Conservation (phyloP, 768 basidiomycete species). For the Auriscalpium orientale region DNA sequence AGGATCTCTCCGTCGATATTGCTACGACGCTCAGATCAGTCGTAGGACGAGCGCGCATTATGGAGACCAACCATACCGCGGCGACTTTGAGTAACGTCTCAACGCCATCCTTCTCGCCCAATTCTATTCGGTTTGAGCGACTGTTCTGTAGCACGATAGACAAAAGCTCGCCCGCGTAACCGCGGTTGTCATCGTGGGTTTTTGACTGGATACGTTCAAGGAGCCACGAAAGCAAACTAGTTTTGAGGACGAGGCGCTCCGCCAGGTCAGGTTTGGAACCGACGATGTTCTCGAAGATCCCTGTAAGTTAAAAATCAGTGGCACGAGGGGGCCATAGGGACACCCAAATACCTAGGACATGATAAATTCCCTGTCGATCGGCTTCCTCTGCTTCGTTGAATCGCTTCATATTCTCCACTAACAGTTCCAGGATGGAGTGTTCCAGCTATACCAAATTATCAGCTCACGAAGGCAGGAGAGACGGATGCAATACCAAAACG, state of each 20-base stretch:
- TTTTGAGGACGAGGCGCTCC: conserved; percentile 61
- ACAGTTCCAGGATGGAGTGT: conserved; percentile 76
- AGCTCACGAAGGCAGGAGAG: not conserved
- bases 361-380: conserved; percentile 88
- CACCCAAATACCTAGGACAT: conserved; percentile 64
- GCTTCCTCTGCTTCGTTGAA: conserved; percentile 89
- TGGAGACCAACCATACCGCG: conserved; percentile 48
- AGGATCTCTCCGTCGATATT: conserved; percentile 83
- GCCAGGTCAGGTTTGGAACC: conserved; percentile 79
- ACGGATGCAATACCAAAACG: conserved; percentile 50
- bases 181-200: conserved; percentile 80
- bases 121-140: conserved; percentile 54
- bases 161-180: conserved; percentile 90
- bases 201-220: conserved; percentile 67
- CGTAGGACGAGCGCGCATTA: not conserved
- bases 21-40: conserved; percentile 36
- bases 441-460: conserved; percentile 47
- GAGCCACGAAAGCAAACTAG: conserved; percentile 72
- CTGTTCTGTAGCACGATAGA: conserved; percentile 82
- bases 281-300: conserved; percentile 88
- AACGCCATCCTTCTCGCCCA: conserved; percentile 72
- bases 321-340: not conserved
- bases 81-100: conserved; percentile 69
- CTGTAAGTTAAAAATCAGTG: conserved; percentile 28
- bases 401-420: conserved; percentile 82